phyloP scores from a whole-genome alignment of 2,329 filamentous ascomycete species.

The Arthrobotrys iridis region DNA sequence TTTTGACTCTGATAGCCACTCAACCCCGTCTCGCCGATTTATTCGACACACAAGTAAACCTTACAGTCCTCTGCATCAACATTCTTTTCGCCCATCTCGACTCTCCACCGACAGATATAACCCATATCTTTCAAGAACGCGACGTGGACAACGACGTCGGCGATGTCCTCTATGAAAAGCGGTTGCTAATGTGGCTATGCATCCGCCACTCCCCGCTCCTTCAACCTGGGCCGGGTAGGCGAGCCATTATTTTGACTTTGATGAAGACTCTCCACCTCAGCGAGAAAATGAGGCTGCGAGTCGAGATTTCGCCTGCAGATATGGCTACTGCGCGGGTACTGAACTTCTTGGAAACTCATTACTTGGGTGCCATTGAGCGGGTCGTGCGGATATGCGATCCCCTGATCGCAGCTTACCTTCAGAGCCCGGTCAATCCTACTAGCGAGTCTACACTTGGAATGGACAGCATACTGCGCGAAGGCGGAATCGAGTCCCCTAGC shows the following conservation, averaged over 20 bases:
- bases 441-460: background rate
- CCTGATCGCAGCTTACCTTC: conserved; percentile 7
- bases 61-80: conserved; percentile 20
- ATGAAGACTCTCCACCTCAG: conserved; percentile 14
- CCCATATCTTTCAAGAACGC: conserved; percentile 37
- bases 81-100: conserved; percentile 25
- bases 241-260: conserved; percentile 2
- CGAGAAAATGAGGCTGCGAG: conserved; percentile 33
- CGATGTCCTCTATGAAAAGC: conserved; percentile 19
- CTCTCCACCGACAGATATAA: conserved; percentile 16
- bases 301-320: conserved; percentile 35
- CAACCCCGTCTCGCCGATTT: conserved; percentile 13
- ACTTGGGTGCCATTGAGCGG: conserved; percentile 9
- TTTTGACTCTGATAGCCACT: conserved; percentile 7
- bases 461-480: background rate
- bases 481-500: background rate
- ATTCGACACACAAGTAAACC: conserved; percentile 13
- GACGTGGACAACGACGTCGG: background rate
- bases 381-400: conserved; percentile 28
- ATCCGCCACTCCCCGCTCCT: conserved; percentile 32
- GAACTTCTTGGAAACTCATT: conserved; percentile 33
- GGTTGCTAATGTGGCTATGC: conserved; percentile 46
- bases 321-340: conserved; percentile 15
- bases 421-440: background rate
- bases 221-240: background rate